Evolutionary conservation across 257 asterid genomes (phyloP), one percentile per base, ranked within the genome.

Genomic region (Pogostemon cablin): DNA sequence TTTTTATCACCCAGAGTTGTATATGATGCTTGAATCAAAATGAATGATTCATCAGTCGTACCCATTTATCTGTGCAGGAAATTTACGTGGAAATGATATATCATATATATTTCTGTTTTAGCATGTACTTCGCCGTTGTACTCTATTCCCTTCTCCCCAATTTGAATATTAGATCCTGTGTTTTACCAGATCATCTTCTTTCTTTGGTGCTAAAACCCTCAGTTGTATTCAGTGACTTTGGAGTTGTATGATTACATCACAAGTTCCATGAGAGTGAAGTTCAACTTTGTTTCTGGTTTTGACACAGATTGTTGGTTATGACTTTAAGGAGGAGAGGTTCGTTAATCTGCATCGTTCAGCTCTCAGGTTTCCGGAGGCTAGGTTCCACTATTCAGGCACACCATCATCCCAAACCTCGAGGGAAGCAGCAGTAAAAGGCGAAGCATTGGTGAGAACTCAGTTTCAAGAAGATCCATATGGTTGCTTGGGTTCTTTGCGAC

Each of bases 291-390:
- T 10, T 68, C 48, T 10, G 38, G 74, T 44, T 67, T 50, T 73
- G 55, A 67, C 57, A 54, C 81, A 88, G 98, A 92, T 87, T 42
- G 96, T 93, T 17, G 97, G 98, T 15, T 93, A 90, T 17, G 92
- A 93, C 71, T 93, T 93, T 55, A 93, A 93, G 96, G 96, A 85
- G 85, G 95, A 90, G 70, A 87, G 98, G 55, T 93, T 93, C 67
- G 92, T 85, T 71, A 78, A 81, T 69, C 85, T 93, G 11, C 99
- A 93, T 61, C 88, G 99, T 1, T 77, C 87, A 0, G 96, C 96
- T 5, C 78, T 92, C 65, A 64, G 91, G 63, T 89, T 87, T 66
- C 98, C 98, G 3, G 89, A 85, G 65, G 39, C 75, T 2, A 83
- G 89, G 73, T 91, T 93, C 81, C 78, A 81, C 35, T 93, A 93